Evolutionary conservation across 148 eudicot genomes (phyloP).

Genomic region (Vaccinium vitisidaea): DNA sequence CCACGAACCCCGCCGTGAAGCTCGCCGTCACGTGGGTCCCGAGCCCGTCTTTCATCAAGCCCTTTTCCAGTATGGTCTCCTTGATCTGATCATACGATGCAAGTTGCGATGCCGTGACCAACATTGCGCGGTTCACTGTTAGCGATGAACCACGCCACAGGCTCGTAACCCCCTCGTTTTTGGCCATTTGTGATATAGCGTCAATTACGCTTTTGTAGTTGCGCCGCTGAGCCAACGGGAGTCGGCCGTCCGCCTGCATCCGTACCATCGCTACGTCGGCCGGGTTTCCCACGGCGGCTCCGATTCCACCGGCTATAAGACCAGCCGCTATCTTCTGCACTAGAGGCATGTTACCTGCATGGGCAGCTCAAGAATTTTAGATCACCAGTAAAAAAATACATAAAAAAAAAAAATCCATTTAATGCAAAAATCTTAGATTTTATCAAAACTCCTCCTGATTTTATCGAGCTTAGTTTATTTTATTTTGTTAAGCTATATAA

Average conservation of each 20-base stretch:
- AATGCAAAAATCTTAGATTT: no score
- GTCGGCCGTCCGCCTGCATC: conserved; percentile 60
- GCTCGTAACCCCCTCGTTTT: conserved; percentile 41
- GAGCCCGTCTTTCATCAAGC: conserved; percentile 16
- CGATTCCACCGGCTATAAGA: conserved; percentile 43
- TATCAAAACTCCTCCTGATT: no score
- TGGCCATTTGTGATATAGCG: conserved; percentile 34
- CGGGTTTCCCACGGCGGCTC: conserved; percentile 59
- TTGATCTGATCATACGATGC: conserved; percentile 10
- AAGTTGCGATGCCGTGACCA: not conserved
- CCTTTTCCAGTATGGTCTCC: not conserved
- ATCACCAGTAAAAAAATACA: not conserved
- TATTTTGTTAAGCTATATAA: not conserved
- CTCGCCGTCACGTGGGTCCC: conserved; percentile 51
- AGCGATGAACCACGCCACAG: conserved; percentile 61
- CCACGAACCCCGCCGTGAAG: conserved; percentile 51
- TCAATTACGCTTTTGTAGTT: conserved; percentile 43
- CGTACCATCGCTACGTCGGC: conserved; percentile 63
- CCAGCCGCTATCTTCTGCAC: conserved; percentile 41
- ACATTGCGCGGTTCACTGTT: conserved; percentile 53
- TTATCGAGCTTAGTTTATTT: no score
- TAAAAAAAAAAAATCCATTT: no score
- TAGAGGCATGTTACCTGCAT: conserved; percentile 24
- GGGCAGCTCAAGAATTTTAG: not conserved
- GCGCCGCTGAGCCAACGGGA: conserved; percentile 37